Evolutionary conservation across 1,139 yeast species (phyloP), one percentile per base, ranked within the genome.

Genomic region (Debaryomyces sp.): DNA sequence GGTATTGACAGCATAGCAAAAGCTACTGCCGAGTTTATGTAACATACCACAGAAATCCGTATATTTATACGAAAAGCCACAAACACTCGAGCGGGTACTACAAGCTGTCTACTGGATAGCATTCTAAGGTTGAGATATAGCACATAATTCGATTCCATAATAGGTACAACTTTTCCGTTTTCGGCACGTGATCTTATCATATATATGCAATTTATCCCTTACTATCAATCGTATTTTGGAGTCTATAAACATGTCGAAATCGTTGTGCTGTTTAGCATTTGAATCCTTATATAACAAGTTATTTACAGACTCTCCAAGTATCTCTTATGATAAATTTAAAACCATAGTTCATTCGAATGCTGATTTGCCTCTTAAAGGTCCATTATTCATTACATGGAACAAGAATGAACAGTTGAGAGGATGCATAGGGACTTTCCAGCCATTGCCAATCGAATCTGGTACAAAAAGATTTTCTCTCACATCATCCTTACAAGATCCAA

Each of bases 331-430:
- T 17, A 33, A 58, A 6, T 42, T 48, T 2, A 53, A 62, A 10
- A 47, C 51, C 13, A 5, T 46, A 13, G 10, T 13, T 8, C 68
- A 64, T 40, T 45, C 60, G 1, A 17, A 55, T 5, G 61, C 57
- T 5, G 54, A 62, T 7, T 68, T 74, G 41, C 96, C 97, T 0
- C 13, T 49, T 2, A 51, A 58, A n/a, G 76, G 79, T 1, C 80
- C 81, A 1, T 67, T 94, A 33, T 94, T 94, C 68, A 86, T 94
- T 30, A 92, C 98, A 0, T 94, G 97, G 96, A 84, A 86, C 62
- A 80, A 78, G 42, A 58, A 70, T 43, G 66, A 75, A 47, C 70
- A 73, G 15, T 71, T 94, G 44, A 75, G 98, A 46, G 99, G 99
- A 0, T 94, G 99, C 62, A 94, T 94, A 49, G 99, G 99, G 1